phyloP scores from a whole-genome alignment of 2,329 filamentous ascomycete genomes.

The Lachnellula hyalina region DNA sequence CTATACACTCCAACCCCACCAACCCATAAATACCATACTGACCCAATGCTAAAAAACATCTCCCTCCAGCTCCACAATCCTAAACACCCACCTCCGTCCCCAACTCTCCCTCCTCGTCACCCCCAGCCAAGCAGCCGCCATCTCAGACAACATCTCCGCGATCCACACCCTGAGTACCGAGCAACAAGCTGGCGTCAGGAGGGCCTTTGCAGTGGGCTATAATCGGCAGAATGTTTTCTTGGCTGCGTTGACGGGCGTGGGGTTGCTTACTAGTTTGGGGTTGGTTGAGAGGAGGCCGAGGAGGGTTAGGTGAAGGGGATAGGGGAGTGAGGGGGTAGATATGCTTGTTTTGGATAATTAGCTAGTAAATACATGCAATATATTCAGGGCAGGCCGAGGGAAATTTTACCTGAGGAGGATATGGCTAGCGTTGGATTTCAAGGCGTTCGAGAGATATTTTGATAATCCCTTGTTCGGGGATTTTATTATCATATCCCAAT shows the following conservation, averaged over 20 bases:
- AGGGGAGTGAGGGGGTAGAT: no score
- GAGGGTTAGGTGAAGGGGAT: not conserved
- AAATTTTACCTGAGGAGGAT: no score
- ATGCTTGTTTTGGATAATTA: no score
- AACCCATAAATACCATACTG: not conserved
- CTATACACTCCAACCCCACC: no score
- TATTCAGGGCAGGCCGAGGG: no score
- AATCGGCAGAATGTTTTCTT: constrained; percentile 4
- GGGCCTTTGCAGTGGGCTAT: constrained; percentile 1
- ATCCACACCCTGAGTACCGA: not conserved
- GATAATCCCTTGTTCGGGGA: no score
- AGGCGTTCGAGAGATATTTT: no score
- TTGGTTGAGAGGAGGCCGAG: not conserved
- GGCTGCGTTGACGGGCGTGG: not conserved
- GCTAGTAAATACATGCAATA: no score
- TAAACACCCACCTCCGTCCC: constrained; percentile 1
- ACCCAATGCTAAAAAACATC: not conserved
- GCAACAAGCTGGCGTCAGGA: not conserved
- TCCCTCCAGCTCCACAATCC: not conserved
- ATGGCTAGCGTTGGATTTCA: no score
- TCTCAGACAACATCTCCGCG: not conserved
- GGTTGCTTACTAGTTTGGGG: not conserved
- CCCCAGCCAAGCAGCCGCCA: not conserved
- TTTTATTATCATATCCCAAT: no score
- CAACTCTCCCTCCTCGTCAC: not conserved